phyloP scores from a whole-genome alignment of 2,329 filamentous ascomycete genomes.

The Ploettnerulaceae sp. region DNA sequence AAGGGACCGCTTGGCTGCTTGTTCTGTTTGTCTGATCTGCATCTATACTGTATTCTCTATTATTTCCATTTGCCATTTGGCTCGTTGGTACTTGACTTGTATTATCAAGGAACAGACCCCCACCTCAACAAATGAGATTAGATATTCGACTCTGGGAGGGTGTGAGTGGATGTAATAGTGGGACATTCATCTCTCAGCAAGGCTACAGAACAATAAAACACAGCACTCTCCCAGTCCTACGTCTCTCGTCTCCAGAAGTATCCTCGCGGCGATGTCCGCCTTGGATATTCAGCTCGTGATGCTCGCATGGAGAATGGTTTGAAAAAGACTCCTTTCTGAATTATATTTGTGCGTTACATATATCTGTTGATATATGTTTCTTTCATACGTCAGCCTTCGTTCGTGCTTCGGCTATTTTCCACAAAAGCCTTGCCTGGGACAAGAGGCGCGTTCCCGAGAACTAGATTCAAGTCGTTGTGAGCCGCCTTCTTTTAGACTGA shows the following conservation, averaged over 20 bases:
- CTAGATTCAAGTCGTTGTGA: too few relatives aligned
- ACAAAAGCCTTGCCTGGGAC: too few relatives aligned
- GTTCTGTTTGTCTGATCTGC: neutral
- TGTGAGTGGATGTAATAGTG: neutral
- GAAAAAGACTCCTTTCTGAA: neutral
- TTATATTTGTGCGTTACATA: too few relatives aligned
- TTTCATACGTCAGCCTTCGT: too few relatives aligned
- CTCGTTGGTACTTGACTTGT: neutral
- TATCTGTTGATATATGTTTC: too few relatives aligned
- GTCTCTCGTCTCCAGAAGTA: neutral
- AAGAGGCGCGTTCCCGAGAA: too few relatives aligned
- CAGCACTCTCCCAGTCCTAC: neutral
- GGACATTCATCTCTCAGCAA: constrained; percentile 1
- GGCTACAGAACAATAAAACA: too few relatives aligned
- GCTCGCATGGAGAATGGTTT: neutral
- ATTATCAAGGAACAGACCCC: neutral
- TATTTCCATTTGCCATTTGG: neutral
- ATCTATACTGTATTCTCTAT: too few relatives aligned
- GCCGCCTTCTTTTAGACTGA: too few relatives aligned
- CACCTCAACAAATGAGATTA: constrained; percentile 3
- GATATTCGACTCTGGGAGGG: neutral
- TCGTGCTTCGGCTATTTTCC: too few relatives aligned
- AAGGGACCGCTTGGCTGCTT: neutral
- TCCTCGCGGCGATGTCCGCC: neutral
- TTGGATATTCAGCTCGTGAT: neutral